These are phyloP conservation scores for Globisporangium abappressorium DNA, from an alignment of 352 stramenopile species.

Conservation along the genomic window DNA sequence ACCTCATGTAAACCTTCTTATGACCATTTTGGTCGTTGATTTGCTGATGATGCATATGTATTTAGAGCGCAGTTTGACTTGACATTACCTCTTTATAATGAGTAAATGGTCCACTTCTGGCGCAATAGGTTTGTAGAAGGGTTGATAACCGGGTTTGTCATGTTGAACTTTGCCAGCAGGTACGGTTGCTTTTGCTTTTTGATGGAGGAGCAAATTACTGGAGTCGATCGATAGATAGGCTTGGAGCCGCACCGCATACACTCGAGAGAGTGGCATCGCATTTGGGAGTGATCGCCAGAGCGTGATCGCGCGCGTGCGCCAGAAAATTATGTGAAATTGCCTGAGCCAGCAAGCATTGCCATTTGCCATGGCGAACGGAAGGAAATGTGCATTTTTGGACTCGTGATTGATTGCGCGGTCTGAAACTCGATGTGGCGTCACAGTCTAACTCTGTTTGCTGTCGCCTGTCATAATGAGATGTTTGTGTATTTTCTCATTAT, in stretches of 20 bases:
- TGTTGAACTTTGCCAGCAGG: not conserved
- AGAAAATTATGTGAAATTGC: not conserved
- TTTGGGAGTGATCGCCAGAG: not conserved
- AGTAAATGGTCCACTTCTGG: not conserved
- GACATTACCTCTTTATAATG: not conserved
- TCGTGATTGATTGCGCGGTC: not conserved
- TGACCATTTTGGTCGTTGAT: not conserved
- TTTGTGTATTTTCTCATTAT: no score
- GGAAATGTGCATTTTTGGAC: not conserved
- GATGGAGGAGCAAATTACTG: not conserved
- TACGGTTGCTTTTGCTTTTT: not conserved
- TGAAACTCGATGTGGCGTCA: slow-evolving; percentile 1
- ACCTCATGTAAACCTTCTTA: not conserved
- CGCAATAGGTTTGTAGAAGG: not conserved
- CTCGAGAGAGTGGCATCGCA: not conserved
- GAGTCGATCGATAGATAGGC: not conserved
- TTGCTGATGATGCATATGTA: not conserved
- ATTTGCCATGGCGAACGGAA: not conserved
- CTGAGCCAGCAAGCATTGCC: not conserved
- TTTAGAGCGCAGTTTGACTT: not conserved
- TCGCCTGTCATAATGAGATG: not conserved
- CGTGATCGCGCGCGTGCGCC: not conserved
- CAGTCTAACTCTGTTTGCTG: not conserved
- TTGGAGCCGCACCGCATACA: not conserved
- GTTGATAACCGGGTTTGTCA: not conserved